Percentiles rank a stretch among this genome's conserved stretches.
Evolutionary conservation across 2,329 filamentous ascomycete genomes (phyloP).

Genomic region (Diaporthe ilicicola): DNA sequence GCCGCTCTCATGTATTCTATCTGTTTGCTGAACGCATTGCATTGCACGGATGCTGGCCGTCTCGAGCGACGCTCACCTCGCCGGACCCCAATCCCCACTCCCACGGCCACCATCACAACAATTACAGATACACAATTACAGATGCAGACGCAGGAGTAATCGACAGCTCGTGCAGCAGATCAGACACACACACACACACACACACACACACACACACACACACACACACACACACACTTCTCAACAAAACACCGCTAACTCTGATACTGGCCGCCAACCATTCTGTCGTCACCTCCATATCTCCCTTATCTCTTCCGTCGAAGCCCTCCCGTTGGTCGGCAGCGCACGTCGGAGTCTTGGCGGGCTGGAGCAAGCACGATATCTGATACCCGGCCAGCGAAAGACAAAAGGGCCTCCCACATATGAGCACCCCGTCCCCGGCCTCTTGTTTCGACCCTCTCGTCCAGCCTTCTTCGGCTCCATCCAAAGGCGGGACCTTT

Average conservation of each 20-base stretch:
- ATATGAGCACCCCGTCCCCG: slow-evolving; percentile 27
- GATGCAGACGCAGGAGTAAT: not conserved
- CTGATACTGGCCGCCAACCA: slow-evolving; percentile 24
- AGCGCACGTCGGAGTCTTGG: slow-evolving; percentile 28
- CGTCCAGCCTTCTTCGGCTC: not conserved
- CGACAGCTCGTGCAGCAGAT: too few species aligned
- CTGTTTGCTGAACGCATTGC: not conserved
- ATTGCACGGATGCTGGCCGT: not conserved
- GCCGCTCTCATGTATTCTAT: not conserved
- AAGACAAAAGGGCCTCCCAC: slow-evolving; percentile 13
- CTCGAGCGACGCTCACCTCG: not conserved
- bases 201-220: too few species aligned
- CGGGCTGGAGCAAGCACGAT: slow-evolving; percentile 29
- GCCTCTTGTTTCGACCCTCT: slow-evolving; percentile 22
- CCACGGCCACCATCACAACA: not conserved
- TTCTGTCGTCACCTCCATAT: slow-evolving; percentile 30
- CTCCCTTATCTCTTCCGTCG: slow-evolving; percentile 32
- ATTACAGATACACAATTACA: not conserved
- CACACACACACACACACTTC: too few species aligned
- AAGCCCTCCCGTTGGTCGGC: slow-evolving; percentile 27
- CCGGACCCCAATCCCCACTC: not conserved
- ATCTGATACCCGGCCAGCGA: slow-evolving; percentile 32
- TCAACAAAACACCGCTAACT: slow-evolving; percentile 13
- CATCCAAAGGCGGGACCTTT: not conserved
- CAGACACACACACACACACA: not conserved